phyloP scores from a whole-genome alignment of 2,329 filamentous ascomycete species.

The Fusarium kyushuense region DNA sequence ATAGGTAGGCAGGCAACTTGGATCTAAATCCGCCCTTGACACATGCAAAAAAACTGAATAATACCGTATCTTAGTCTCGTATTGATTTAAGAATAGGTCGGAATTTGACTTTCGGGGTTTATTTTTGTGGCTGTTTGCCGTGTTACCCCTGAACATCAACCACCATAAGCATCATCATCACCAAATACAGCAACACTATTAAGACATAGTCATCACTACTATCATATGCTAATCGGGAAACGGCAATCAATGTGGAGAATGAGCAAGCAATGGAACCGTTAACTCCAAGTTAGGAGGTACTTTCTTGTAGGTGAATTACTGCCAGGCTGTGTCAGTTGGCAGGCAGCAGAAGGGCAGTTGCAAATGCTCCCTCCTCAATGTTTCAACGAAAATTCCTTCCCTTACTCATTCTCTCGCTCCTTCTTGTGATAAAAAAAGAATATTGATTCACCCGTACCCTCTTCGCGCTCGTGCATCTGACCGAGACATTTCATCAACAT shows the following conservation, averaged over 20 bases:
- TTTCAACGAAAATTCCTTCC: conserved; percentile 14
- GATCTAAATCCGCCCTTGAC: conserved; percentile 14
- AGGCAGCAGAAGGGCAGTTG: conserved; percentile 3
- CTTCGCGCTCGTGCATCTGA: background rate
- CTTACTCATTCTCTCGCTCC: background rate
- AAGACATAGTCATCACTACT: conserved; percentile 20
- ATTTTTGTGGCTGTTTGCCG: conserved; percentile 8
- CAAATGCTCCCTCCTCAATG: conserved; percentile 10
- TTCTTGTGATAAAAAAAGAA: conserved; percentile 32
- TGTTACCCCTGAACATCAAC: conserved; percentile 30
- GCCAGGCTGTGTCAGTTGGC: background rate
- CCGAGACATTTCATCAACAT: conserved; percentile 21
- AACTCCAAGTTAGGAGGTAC: no score
- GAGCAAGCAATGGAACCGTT: conserved; percentile 9
- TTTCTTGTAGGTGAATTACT: no score
- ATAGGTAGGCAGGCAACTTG: conserved; percentile 3
- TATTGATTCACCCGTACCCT: conserved; percentile 1
- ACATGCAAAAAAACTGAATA: conserved; percentile 7
- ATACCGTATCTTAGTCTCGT: conserved; percentile 4
- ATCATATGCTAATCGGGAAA: conserved; percentile 29
- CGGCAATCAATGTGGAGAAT: conserved; percentile 30
- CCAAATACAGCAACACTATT: conserved; percentile 15
- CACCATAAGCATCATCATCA: conserved; percentile 11
- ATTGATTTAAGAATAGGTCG: background rate
- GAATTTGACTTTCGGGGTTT: conserved; percentile 11